phyloP scores from a whole-genome alignment of 2,329 filamentous ascomycete species.

The Arthrobotrys sphaeroides region DNA sequence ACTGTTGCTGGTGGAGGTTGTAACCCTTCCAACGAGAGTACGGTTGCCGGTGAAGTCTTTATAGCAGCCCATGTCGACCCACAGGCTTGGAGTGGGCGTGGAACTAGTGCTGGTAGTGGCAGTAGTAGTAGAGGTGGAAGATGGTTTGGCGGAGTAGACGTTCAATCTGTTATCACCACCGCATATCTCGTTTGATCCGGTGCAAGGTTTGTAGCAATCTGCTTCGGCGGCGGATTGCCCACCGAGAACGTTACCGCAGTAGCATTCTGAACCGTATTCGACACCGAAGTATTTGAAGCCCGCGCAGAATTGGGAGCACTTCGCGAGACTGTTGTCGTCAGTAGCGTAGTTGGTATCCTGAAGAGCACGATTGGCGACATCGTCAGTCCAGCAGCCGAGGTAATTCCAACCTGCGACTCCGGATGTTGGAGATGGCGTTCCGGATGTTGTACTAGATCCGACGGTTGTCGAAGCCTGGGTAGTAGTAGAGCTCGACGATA shows the following conservation, averaged over 20 bases:
- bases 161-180: conserved; percentile 46
- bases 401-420: conserved; percentile 7
- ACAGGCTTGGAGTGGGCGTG: neutral
- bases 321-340: conserved; percentile 15
- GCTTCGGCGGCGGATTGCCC: conserved; percentile 52
- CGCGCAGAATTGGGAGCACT: conserved; percentile 18
- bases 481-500: neutral
- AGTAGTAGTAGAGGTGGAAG: conserved; percentile 1
- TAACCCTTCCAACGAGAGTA: conserved; percentile 17
- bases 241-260: conserved; percentile 60
- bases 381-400: conserved; percentile 33
- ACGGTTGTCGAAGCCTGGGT: neutral
- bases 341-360: conserved; percentile 1
- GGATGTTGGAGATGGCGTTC: neutral
- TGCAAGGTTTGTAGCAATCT: conserved; percentile 43
- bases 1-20: conserved; percentile 61
- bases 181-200: conserved; percentile 40
- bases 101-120: conserved; percentile 3
- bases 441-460: neutral
- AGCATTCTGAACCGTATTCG: conserved; percentile 62
- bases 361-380: conserved; percentile 22
- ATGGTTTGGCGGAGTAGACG: conserved; percentile 3
- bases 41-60: conserved; percentile 9
- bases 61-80: conserved; percentile 12
- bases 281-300: conserved; percentile 60